These are phyloP conservation scores for Paramecium biaurelia DNA, from an alignment of 73 alveolate species.

Conservation along the genomic window DNA sequence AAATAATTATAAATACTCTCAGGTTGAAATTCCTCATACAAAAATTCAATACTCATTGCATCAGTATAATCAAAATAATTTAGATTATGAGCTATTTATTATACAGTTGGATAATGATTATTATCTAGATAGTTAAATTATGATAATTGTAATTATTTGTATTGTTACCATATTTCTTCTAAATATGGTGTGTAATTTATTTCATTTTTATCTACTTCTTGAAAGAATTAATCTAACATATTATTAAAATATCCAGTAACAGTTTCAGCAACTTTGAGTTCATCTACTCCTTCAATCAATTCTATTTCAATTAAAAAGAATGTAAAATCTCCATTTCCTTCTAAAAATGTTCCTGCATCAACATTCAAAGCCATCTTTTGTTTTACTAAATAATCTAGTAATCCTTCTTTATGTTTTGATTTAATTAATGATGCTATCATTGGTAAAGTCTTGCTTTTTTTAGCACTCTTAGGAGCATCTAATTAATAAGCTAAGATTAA, in stretches of 20 bases:
- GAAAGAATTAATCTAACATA: conserved; percentile 1
- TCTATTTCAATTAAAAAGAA: conserved; percentile 23
- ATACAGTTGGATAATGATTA: conserved; percentile 7
- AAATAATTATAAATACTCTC: background rate
- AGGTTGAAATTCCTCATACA: conserved; percentile 40
- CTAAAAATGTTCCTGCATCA: conserved; percentile 51
- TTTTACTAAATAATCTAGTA: conserved; percentile 21
- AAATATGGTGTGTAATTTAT: background rate
- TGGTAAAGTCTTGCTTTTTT: background rate
- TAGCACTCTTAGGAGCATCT: background rate
- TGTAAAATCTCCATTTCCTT: conserved; percentile 39
- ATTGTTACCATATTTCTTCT: conserved; percentile 21
- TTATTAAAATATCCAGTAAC: conserved; percentile 36
- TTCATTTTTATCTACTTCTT: background rate
- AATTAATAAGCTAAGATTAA: background rate
- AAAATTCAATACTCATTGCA: background rate
- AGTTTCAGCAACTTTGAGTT: background rate
- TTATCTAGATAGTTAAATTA: conserved; percentile 11
- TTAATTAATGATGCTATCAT: background rate
- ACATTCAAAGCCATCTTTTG: conserved; percentile 1
- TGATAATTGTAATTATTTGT: background rate
- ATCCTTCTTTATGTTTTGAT: conserved; percentile 32
- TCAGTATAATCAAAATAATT: conserved; percentile 12
- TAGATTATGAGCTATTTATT: conserved; percentile 20
- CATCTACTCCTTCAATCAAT: conserved; percentile 5